These are phyloP conservation scores for Plasmopara viticola DNA, from an alignment of 352 stramenopile species.

Conservation along the genomic window DNA sequence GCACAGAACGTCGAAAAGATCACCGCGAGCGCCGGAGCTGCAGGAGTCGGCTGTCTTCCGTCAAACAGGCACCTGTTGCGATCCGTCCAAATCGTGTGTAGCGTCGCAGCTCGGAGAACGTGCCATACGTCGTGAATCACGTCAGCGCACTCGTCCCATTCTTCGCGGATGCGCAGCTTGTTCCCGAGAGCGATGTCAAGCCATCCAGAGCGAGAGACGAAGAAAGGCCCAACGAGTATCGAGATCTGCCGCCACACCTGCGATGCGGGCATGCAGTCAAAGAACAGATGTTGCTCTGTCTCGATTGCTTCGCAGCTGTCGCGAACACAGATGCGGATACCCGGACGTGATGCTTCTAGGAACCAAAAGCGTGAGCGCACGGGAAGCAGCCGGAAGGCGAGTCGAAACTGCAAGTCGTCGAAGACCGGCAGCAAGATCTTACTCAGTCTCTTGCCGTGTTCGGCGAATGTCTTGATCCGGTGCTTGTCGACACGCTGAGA, in stretches of 20 bases:
- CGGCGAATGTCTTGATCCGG: slow-evolving; percentile 3
- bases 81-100: neutral
- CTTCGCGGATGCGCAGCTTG: neutral
- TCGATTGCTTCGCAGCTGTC: neutral
- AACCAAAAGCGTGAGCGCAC: slow-evolving; percentile 6
- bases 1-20: neutral
- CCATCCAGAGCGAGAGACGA: neutral
- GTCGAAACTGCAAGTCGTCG: slow-evolving; percentile 5
- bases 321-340: neutral
- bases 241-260: neutral
- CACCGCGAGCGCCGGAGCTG: neutral
- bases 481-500: neutral
- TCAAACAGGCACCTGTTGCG: neutral
- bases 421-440: slow-evolving; percentile 8
- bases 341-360: neutral
- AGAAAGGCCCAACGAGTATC: neutral
- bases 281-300: slow-evolving; percentile 6
- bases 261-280: slow-evolving; percentile 2
- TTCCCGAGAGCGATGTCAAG: neutral
- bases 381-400: slow-evolving; percentile 5
- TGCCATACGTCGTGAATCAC: neutral
- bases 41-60: neutral
- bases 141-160: neutral
- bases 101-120: neutral
- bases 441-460: slow-evolving; percentile 3